These are phyloP conservation scores for Syzygium syzygioides DNA, from an alignment of 441 rosid species.

Conservation along the genomic window DNA sequence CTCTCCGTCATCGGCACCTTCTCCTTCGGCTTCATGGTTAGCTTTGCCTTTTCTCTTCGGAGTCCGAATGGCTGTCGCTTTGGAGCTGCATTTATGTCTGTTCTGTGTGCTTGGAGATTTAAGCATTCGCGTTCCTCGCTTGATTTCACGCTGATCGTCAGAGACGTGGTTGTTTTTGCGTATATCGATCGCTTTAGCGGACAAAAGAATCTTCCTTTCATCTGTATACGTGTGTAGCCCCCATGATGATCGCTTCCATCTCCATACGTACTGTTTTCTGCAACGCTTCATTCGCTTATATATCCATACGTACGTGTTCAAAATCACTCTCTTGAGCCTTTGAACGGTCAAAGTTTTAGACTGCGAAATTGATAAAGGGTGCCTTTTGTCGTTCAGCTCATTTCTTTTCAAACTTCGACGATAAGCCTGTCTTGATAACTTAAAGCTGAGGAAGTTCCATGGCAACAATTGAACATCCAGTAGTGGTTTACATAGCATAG, in stretches of 20 bases:
- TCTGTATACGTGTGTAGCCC: neutral
- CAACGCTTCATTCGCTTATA: neutral
- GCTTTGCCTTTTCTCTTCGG: neutral
- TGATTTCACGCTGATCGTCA: neutral
- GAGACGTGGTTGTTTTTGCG: neutral
- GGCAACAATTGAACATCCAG: neutral
- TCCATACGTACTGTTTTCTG: neutral
- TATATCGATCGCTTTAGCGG: neutral
- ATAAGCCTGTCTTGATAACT: neutral
- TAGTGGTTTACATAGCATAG: neutral
- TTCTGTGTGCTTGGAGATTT: neutral
- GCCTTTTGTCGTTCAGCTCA: neutral
- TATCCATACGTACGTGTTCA: neutral
- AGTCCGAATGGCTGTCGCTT: neutral
- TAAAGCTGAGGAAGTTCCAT: neutral
- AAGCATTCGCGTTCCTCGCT: neutral
- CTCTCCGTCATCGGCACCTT: constrained; percentile 66
- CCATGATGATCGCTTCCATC: neutral
- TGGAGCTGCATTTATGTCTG: neutral
- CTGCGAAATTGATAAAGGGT: neutral
- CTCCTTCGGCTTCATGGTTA: constrained; percentile 78
- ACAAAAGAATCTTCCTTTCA: neutral
- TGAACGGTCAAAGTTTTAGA: neutral
- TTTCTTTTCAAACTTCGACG: neutral
- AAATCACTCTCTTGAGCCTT: neutral